Evolutionary conservation across 495 filamentous ascomycete genomes (phyloP).

Genomic region (Tuber magnatum): DNA sequence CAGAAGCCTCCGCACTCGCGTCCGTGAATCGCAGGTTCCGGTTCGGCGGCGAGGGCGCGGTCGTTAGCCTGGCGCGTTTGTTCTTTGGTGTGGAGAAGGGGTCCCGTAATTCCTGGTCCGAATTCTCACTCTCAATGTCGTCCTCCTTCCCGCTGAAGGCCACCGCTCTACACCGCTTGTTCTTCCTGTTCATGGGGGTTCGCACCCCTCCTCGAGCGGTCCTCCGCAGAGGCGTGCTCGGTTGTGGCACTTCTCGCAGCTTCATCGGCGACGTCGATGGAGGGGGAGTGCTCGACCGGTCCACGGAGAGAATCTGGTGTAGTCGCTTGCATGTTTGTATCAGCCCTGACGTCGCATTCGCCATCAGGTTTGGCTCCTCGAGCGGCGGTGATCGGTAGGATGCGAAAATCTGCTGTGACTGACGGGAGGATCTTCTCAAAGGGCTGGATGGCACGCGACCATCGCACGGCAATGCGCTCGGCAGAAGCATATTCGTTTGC

Average conservation of each 20-base stretch:
- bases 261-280: conserved; percentile 24
- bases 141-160: conserved; percentile 24
- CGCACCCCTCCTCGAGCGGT: conserved; percentile 5
- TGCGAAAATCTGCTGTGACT: conserved; percentile 25
- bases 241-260: conserved; percentile 15
- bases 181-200: conserved; percentile 26
- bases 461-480: conserved; percentile 40
- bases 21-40: conserved; percentile 40
- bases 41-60: conserved; percentile 37
- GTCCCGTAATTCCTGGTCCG: conserved; percentile 37
- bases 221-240: conserved; percentile 31
- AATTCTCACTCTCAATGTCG: conserved; percentile 37
- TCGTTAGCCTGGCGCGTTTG: conserved; percentile 36
- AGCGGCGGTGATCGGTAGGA: conserved; percentile 36
- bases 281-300: conserved; percentile 26
- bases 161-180: conserved; percentile 34
- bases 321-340: conserved; percentile 39
- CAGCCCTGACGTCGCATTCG: conserved; percentile 33
- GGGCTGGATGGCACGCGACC: conserved; percentile 26
- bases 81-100: conserved; percentile 34
- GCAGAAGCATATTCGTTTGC: conserved; percentile 36
- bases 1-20: conserved; percentile 43
- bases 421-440: conserved; percentile 30
- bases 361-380: conserved; percentile 29
- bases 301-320: conserved; percentile 38